These are phyloP conservation scores for Xylaria sp. DNA, from an alignment of 2,329 filamentous ascomycete species.

Conservation along the genomic window DNA sequence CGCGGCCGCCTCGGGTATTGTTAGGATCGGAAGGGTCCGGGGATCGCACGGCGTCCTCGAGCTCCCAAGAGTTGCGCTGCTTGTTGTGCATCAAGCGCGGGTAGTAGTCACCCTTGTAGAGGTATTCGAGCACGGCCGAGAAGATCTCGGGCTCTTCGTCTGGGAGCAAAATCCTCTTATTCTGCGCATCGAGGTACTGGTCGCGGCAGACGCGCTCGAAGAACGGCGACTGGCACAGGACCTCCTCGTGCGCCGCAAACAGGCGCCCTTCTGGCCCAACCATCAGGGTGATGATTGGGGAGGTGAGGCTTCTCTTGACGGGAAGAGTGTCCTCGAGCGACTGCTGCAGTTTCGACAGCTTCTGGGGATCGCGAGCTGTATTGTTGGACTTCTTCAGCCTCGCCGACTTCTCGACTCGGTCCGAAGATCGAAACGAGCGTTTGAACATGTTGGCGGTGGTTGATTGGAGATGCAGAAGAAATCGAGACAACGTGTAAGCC, in stretches of 20 bases:
- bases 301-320: constrained; percentile 55
- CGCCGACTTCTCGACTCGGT: constrained; percentile 88
- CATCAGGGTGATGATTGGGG: constrained; percentile 86
- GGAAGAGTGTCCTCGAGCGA: constrained; percentile 69
- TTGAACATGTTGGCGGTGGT: constrained; percentile 80
- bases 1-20: constrained; percentile 52
- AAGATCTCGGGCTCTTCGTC: constrained; percentile 91
- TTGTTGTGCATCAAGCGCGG: constrained; percentile 89
- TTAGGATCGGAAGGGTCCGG: constrained; percentile 49
- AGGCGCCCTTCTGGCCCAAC: constrained; percentile 86
- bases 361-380: constrained; percentile 75
- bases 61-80: constrained; percentile 86
- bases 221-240: constrained; percentile 86
- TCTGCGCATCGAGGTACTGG: constrained; percentile 79
- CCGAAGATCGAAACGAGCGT: constrained; percentile 85
- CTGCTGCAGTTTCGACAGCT: constrained; percentile 86
- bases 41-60: constrained; percentile 73
- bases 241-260: constrained; percentile 95
- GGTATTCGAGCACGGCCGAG: constrained; percentile 92
- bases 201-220: constrained; percentile 78
- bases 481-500: constrained; percentile 47
- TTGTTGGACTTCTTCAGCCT: constrained; percentile 77
- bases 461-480: constrained; percentile 47
- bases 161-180: constrained; percentile 78
- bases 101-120: constrained; percentile 97